A percentile compares a stretch with the other conserved stretches of the same genome.
These are phyloP conservation scores for Xylaria venustula DNA, from an alignment of 495 filamentous ascomycete species.

Conservation along the genomic window DNA sequence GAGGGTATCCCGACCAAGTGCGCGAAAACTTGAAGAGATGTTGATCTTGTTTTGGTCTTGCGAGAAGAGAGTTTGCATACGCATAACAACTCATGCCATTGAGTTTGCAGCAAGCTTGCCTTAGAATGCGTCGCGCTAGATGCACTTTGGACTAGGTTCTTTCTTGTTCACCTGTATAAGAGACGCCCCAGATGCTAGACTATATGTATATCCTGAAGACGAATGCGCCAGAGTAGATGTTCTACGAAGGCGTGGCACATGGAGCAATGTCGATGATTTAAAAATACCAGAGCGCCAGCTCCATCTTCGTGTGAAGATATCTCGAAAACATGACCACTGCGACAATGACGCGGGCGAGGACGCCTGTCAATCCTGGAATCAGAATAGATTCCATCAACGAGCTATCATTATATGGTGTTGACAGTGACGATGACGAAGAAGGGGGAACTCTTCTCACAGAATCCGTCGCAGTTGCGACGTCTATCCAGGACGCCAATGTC, in stretches of 20 bases:
- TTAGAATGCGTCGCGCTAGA: neutral
- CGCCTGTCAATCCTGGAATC: neutral
- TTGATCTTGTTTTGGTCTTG: neutral
- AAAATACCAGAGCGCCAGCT: neutral
- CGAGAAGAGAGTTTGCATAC: neutral
- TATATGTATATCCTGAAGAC: too few species aligned
- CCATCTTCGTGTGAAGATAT: neutral
- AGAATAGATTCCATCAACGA: too few species aligned
- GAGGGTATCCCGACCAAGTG: neutral
- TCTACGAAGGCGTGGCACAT: neutral
- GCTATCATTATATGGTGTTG: too few species aligned
- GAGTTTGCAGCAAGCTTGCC: neutral
- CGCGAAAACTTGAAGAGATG: neutral
- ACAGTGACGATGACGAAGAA: constrained; percentile 14
- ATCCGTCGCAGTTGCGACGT: neutral
- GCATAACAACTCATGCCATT: neutral
- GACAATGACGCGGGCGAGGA: neutral
- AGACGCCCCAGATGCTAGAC: too few species aligned
- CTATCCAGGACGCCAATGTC: neutral
- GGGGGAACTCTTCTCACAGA: neutral
- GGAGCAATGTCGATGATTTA: neutral
- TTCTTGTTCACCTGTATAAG: neutral
- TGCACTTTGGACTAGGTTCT: neutral
- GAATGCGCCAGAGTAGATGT: neutral
- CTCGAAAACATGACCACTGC: neutral